phyloP scores from a whole-genome alignment of 208 protist genomes.

The Crithidia thermophila region DNA sequence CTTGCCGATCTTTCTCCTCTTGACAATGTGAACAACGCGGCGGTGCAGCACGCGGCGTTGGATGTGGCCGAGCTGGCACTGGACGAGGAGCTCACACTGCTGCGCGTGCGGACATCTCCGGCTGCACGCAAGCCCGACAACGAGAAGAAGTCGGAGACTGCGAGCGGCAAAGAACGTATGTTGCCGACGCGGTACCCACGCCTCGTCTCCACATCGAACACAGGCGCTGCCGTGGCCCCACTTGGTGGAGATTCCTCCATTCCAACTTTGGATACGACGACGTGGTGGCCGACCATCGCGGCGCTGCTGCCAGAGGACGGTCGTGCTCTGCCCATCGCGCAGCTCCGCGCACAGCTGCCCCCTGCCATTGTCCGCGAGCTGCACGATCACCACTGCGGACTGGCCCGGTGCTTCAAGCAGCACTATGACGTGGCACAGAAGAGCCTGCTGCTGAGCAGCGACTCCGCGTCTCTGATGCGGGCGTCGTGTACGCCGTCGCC shows the following conservation, averaged over 20 bases:
- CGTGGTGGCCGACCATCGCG: conserved; percentile 21
- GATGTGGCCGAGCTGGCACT: conserved; percentile 28
- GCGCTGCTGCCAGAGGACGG: conserved; percentile 22
- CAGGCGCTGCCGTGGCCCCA: no score
- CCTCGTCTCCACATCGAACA: no score
- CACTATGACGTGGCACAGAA: conserved; percentile 11
- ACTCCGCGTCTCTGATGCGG: conserved; percentile 11
- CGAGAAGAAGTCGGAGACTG: no score
- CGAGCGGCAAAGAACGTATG: no score
- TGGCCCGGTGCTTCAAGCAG: conserved; percentile 50
- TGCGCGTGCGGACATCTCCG: neutral
- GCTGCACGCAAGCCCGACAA: neutral
- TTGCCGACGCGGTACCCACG: no score
- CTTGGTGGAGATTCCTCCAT: no score
- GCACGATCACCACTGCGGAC: conserved; percentile 18
- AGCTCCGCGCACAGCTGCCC: conserved; percentile 35
- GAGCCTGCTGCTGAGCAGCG: conserved; percentile 11
- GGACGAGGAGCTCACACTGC: conserved; percentile 22
- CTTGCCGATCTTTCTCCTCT: no score
- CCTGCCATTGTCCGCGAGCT: conserved; percentile 24
- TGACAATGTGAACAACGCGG: neutral
- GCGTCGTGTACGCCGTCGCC: neutral
- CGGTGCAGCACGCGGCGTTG: neutral
- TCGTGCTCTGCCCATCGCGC: conserved; percentile 26
- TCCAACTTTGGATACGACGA: no score